These are phyloP conservation scores for Spathaspora arborariae DNA, from an alignment of 805 yeast species.

Conservation along the genomic window DNA sequence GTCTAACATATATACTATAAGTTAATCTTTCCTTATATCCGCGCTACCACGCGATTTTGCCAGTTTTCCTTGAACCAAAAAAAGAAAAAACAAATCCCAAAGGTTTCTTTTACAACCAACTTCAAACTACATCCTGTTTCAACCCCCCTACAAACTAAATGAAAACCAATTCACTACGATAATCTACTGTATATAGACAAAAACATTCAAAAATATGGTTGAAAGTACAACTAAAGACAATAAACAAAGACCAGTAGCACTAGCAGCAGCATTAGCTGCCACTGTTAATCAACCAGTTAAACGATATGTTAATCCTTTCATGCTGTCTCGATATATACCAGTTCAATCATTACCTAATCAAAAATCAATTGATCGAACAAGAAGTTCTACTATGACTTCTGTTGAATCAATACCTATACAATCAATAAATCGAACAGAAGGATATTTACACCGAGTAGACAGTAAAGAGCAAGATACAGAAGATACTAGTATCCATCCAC, in stretches of 20 bases:
- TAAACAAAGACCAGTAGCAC: background rate
- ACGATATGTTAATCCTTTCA: background rate
- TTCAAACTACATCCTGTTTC: too few species aligned
- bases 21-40: too few species aligned
- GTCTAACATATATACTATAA: too few species aligned
- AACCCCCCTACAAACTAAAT: too few species aligned
- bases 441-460: background rate
- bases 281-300: background rate
- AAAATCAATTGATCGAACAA: background rate
- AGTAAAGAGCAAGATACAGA: too few species aligned
- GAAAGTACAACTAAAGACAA: background rate
- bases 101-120: too few species aligned
- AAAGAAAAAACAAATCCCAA: too few species aligned
- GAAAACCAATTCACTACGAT: background rate
- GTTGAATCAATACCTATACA: slow-evolving; percentile 2
- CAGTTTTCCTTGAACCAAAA: too few species aligned
- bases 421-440: background rate
- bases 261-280: background rate
- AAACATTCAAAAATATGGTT: too few species aligned
- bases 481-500: too few species aligned
- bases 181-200: too few species aligned
- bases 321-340: background rate
- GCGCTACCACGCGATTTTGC: too few species aligned
- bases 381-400: background rate
- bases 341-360: background rate